These are phyloP conservation scores for Juglanconis juglandina DNA, from an alignment of 2,329 filamentous ascomycete species.

Conservation along the genomic window DNA sequence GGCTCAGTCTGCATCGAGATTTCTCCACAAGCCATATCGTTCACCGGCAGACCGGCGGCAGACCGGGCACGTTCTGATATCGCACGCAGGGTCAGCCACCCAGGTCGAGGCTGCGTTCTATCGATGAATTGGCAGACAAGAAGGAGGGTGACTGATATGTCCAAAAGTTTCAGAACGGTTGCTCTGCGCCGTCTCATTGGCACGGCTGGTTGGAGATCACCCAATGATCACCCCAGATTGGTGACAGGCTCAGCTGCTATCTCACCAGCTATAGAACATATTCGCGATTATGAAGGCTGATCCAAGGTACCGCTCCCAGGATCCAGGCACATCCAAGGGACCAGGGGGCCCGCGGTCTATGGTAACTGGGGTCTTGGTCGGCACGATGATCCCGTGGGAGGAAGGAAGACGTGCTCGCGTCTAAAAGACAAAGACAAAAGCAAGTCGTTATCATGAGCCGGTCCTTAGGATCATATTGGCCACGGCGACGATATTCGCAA, in stretches of 20 bases:
- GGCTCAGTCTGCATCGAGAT: no score
- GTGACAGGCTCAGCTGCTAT: background rate
- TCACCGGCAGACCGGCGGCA: no score
- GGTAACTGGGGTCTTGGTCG: no score
- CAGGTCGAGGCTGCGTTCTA: background rate
- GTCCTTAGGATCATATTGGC: background rate
- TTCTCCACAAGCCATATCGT: no score
- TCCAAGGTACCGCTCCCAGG: no score
- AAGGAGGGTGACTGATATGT: background rate
- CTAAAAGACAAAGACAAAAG: no score
- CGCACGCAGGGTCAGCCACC: background rate
- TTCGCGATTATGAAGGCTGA: no score
- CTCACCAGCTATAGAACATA: background rate
- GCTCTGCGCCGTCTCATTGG: slow-evolving; percentile 6
- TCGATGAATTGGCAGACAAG: slow-evolving; percentile 5
- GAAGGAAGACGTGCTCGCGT: no score
- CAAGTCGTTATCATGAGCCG: no score
- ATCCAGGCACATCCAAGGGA: no score
- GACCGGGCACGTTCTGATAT: background rate
- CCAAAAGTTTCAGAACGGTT: slow-evolving; percentile 2
- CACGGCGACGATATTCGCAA: background rate
- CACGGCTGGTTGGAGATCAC: slow-evolving; percentile 3
- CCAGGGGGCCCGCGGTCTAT: no score
- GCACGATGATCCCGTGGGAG: no score
- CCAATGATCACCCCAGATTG: background rate